Percentiles rank a stretch among this genome's conserved stretches.
These are phyloP conservation scores for Aspergillus fumigatiaffinis DNA, from an alignment of 2,329 filamentous ascomycete species.

Conservation along the genomic window DNA sequence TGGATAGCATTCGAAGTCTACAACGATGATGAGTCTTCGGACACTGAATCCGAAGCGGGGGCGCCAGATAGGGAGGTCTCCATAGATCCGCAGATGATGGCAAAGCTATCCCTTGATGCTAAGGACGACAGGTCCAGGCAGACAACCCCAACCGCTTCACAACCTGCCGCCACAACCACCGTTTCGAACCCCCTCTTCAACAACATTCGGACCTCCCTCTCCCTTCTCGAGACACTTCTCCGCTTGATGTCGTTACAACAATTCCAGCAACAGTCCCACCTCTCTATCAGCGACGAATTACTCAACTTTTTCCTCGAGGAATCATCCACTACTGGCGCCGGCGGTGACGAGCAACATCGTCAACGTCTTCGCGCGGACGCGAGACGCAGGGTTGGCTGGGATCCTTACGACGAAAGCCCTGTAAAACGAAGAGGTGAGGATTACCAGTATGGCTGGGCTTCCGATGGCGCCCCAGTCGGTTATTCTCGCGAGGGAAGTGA, in stretches of 20 bases:
- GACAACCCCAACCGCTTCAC: conserved; percentile 30
- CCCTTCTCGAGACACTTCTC: conserved; percentile 82
- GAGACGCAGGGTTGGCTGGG: conserved; percentile 61
- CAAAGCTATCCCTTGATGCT: conserved; percentile 43
- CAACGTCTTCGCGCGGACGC: conserved; percentile 59
- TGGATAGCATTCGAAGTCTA: conserved; percentile 91
- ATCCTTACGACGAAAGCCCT: conserved; percentile 68
- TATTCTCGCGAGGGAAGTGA: conserved; percentile 20
- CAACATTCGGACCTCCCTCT: conserved; percentile 64
- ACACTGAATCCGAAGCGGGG: conserved; percentile 46
- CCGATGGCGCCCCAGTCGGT: conserved; percentile 19
- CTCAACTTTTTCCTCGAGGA: conserved; percentile 81
- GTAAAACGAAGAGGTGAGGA: conserved; percentile 63
- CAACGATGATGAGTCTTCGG: conserved; percentile 57
- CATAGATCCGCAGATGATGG: conserved; percentile 44
- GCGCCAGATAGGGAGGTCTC: conserved; percentile 22
- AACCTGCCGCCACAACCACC: conserved; percentile 21
- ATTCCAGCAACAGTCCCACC: conserved; percentile 83
- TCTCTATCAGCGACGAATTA: conserved; percentile 86
- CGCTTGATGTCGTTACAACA: conserved; percentile 84
- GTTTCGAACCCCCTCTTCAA: conserved; percentile 48
- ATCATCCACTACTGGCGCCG: conserved; percentile 62
- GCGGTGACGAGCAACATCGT: conserved; percentile 58
- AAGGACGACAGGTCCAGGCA: conserved; percentile 24
- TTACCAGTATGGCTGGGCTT: conserved; percentile 50